Conservation (phyloP, 2,329 filamentous ascomycete species). For the Claviceps digitariae region DNA sequence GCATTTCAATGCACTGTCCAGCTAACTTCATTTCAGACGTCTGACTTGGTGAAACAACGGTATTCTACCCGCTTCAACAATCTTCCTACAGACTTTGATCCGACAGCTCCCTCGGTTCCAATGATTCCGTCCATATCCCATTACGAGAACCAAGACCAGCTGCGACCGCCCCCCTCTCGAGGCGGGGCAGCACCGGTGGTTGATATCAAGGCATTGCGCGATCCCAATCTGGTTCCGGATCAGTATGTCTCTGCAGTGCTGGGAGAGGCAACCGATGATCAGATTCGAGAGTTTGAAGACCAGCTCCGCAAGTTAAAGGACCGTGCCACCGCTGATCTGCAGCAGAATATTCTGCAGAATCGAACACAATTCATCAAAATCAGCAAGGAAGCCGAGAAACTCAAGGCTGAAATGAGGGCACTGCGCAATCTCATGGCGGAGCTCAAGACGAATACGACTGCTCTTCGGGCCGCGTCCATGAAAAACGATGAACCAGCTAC, state of each 20-base stretch:
- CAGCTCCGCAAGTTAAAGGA: constrained; percentile 64
- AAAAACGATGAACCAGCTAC: constrained; percentile 33
- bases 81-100: constrained; percentile 54
- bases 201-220: constrained; percentile 64
- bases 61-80: constrained; percentile 91
- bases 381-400: constrained; percentile 95
- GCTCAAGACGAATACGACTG: constrained; percentile 64
- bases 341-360: constrained; percentile 94
- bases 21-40: constrained; percentile 32
- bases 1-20: not conserved
- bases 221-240: constrained; percentile 67
- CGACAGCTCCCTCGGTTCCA: constrained; percentile 60
- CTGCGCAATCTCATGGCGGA: constrained; percentile 86
- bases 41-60: constrained; percentile 81
- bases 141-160: constrained; percentile 38
- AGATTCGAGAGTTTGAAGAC: constrained; percentile 70
- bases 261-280: constrained; percentile 73
- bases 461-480: constrained; percentile 46
- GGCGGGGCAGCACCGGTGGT: constrained; percentile 48
- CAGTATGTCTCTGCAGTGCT: constrained; percentile 64
- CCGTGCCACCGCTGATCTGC: constrained; percentile 68
- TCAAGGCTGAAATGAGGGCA: constrained; percentile 90
- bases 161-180: constrained; percentile 40
- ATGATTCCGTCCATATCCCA: constrained; percentile 45
- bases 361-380: constrained; percentile 98